Evolutionary conservation across 352 stramenopile species (phyloP).

Genomic region (Phytophthora pseudosyringae): DNA sequence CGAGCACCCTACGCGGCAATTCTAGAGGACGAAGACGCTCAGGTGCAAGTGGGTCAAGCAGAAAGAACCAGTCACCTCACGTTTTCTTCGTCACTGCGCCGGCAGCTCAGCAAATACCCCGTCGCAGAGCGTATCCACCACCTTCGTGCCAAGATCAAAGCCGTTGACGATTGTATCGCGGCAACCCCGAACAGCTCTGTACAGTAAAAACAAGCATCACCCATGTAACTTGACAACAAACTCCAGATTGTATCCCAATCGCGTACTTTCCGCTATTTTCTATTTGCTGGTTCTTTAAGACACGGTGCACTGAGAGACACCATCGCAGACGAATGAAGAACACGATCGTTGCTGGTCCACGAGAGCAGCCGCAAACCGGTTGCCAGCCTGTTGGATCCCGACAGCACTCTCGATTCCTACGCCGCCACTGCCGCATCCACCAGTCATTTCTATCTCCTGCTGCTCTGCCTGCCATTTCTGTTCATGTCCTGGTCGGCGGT

Average conservation of each 20-base stretch:
- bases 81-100: conserved; percentile 65
- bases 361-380: conserved; percentile 28
- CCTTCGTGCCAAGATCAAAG: conserved; percentile 46
- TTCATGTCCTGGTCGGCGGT: conserved; percentile 8
- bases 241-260: conserved; percentile 7
- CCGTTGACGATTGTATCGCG: conserved; percentile 49
- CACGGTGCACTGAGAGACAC: conserved; percentile 35
- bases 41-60: conserved; percentile 13
- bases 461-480: conserved; percentile 28
- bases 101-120: conserved; percentile 49
- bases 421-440: conserved; percentile 15
- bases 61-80: conserved; percentile 43
- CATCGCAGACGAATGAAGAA: conserved; percentile 40
- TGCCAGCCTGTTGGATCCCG: conserved; percentile 15
- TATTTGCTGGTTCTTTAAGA: conserved; percentile 36
- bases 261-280: conserved; percentile 13
- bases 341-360: conserved; percentile 43
- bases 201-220: conserved; percentile 2
- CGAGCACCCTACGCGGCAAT: conserved; percentile 50
- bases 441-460: conserved; percentile 5
- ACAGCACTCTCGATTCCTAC: conserved; percentile 12
- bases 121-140: conserved; percentile 46
- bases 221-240: conserved; percentile 5
- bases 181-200: conserved; percentile 14
- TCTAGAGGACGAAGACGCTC: conserved; percentile 38